A percentile compares a stretch with the other conserved stretches of the same genome.
Evolutionary conservation across 768 basidiomycete genomes (phyloP).

Genomic region (Crassisporium funariophilum): DNA sequence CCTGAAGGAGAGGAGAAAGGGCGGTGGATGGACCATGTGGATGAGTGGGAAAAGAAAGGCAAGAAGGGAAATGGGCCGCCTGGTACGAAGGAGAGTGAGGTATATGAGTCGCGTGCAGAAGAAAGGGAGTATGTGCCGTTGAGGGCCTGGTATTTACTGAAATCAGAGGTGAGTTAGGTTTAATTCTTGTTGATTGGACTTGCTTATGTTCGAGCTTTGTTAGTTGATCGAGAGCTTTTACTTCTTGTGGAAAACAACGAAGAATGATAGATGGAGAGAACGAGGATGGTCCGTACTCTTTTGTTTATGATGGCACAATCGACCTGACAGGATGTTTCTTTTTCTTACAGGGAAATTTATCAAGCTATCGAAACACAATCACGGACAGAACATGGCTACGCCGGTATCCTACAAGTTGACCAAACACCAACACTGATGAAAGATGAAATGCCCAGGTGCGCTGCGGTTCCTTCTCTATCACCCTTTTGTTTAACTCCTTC

Average conservation of each 20-base stretch:
- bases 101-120: conserved; percentile 12
- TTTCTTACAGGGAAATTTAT: conserved; percentile 35
- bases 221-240: conserved; percentile 58
- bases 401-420: conserved; percentile 43
- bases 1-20: conserved; percentile 28
- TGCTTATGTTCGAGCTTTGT: conserved; percentile 1
- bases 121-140: conserved; percentile 41
- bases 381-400: conserved; percentile 48
- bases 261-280: conserved; percentile 52
- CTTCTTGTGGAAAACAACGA: conserved; percentile 54
- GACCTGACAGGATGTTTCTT: no score
- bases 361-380: conserved; percentile 51
- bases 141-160: conserved; percentile 39
- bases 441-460: conserved; percentile 58
- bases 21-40: conserved; percentile 42
- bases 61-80: conserved; percentile 26
- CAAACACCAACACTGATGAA: conserved; percentile 25
- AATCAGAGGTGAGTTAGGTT: conserved; percentile 48
- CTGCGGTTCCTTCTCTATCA: conserved; percentile 30
- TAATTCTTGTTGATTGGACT: neutral
- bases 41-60: conserved; percentile 44
- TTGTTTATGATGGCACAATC: no score
- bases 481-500: conserved; percentile 42
- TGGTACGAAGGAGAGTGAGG: conserved; percentile 19
- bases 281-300: conserved; percentile 45